A percentile compares a stretch with the other conserved stretches of the same genome.
Conservation (phyloP, 108 stramenopile species). For the Aurantiochytrium sp. region DNA sequence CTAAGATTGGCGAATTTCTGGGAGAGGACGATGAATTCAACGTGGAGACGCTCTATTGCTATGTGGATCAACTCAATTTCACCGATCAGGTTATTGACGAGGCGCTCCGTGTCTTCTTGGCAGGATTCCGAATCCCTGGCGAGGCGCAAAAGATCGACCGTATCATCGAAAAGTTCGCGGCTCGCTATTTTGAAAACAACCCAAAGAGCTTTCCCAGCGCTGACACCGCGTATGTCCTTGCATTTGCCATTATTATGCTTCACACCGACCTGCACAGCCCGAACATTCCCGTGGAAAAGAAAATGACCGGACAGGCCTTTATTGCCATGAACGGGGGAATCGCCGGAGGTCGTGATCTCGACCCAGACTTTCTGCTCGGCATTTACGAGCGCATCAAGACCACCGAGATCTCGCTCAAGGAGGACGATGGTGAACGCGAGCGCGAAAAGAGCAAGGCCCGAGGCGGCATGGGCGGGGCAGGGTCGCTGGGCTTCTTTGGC, state of each 20-base stretch:
- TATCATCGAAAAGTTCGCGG: slow-evolving; percentile 98
- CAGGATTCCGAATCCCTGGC: slow-evolving; percentile 91
- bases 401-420: slow-evolving; percentile 88
- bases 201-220: slow-evolving; percentile 70
- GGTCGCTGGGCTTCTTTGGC: neutral
- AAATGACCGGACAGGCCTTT: slow-evolving; percentile 79
- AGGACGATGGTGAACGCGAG: slow-evolving; percentile 79
- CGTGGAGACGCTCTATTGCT: slow-evolving; percentile 76
- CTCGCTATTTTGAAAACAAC: slow-evolving; percentile 79
- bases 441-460: slow-evolving; percentile 42
- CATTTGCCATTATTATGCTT: slow-evolving; percentile 97
- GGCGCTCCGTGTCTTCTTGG: slow-evolving; percentile 86
- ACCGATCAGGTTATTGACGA: slow-evolving; percentile 76
- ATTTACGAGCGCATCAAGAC: slow-evolving; percentile 88
- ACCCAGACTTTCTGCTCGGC: slow-evolving; percentile 66
- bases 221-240: slow-evolving; percentile 91
- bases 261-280: slow-evolving; percentile 98
- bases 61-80: slow-evolving; percentile 82
- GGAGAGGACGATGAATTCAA: slow-evolving; percentile 85
- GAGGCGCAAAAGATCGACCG: slow-evolving; percentile 99
- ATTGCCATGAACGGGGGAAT: slow-evolving; percentile 91
- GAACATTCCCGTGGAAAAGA: slow-evolving; percentile 77
- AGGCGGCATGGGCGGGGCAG: neutral
- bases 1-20: slow-evolving; percentile 88
- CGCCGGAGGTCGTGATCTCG: slow-evolving; percentile 84